Evolutionary conservation across 2,329 filamentous ascomycete genomes (phyloP).

Genomic region (Talaromyces sp.): DNA sequence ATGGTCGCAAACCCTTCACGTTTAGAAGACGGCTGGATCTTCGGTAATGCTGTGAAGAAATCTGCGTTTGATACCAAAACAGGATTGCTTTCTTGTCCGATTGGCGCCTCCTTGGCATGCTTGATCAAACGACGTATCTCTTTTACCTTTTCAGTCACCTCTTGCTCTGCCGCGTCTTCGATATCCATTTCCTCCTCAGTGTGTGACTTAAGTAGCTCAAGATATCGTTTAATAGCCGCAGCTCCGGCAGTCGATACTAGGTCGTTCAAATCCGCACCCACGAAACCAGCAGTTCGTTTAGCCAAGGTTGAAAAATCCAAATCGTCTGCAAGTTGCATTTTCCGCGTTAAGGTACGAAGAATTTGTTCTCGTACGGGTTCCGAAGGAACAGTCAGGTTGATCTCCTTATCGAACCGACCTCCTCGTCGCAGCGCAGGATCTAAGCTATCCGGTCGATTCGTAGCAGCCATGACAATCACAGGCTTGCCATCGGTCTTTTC

Average conservation of each 20-base stretch:
- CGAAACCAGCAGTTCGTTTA: constrained; percentile 84
- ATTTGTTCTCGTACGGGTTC: constrained; percentile 75
- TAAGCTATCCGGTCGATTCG: constrained; percentile 80
- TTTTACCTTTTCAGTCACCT: constrained; percentile 39
- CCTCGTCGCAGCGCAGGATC: constrained; percentile 72
- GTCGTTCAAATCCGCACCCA: constrained; percentile 81
- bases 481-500: constrained; percentile 70
- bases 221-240: constrained; percentile 60
- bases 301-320: constrained; percentile 73
- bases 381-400: constrained; percentile 84
- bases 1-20: constrained; percentile 94
- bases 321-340: constrained; percentile 61
- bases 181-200: constrained; percentile 52
- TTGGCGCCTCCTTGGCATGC: constrained; percentile 50
- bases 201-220: constrained; percentile 50
- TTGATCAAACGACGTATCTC: constrained; percentile 52
- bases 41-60: constrained; percentile 70
- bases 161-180: constrained; percentile 37
- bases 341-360: constrained; percentile 66
- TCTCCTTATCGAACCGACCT: constrained; percentile 76
- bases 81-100: constrained; percentile 53
- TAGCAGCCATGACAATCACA: constrained; percentile 87
- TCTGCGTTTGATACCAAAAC: constrained; percentile 62
- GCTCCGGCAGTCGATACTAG: constrained; percentile 63
- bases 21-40: constrained; percentile 75